phyloP scores from a whole-genome alignment of 805 yeast species.

The Myxozyma neglecta region DNA sequence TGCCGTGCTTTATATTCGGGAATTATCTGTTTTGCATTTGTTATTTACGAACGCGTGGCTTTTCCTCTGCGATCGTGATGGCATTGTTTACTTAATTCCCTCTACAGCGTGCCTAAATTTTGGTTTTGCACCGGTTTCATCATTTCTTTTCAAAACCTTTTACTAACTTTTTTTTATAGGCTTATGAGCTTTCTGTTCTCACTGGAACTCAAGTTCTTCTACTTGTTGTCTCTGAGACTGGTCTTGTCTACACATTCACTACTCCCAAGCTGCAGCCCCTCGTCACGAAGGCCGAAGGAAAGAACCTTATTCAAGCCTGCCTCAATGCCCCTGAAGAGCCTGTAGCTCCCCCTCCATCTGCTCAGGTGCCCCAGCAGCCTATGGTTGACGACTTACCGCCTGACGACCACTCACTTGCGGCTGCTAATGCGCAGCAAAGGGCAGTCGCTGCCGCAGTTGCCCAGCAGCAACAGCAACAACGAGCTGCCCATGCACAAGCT shows the following conservation, averaged over 20 bases:
- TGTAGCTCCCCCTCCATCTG: conserved; percentile 19
- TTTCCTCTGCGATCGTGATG: no score
- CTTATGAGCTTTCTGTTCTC: conserved; percentile 93
- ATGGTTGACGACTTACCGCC: conserved; percentile 24
- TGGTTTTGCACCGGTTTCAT: no score
- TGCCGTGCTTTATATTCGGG: no score
- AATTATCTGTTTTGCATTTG: background rate
- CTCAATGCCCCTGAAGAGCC: conserved; percentile 72
- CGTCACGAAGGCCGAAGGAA: conserved; percentile 96
- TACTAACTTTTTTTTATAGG: conserved; percentile 41
- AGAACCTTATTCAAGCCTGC: conserved; percentile 94
- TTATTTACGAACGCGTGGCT: no score
- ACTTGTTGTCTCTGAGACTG: conserved; percentile 96
- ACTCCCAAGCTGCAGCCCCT: conserved; percentile 98
- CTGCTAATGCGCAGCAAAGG: conserved; percentile 14
- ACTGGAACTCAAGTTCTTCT: conserved; percentile 96
- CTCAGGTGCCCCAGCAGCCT: conserved; percentile 16
- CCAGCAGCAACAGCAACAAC: conserved; percentile 20
- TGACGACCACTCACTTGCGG: conserved; percentile 21
- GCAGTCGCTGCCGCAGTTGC: conserved; percentile 22
- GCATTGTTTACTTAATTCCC: no score
- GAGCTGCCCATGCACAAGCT: conserved; percentile 17
- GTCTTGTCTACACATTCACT: conserved; percentile 95
- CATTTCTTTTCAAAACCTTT: background rate
- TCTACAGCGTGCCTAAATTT: no score